A percentile compares a stretch with the other conserved stretches of the same genome.
Evolutionary conservation across 331 rosid genomes (phyloP).

Genomic region (Quercus tomentella): DNA sequence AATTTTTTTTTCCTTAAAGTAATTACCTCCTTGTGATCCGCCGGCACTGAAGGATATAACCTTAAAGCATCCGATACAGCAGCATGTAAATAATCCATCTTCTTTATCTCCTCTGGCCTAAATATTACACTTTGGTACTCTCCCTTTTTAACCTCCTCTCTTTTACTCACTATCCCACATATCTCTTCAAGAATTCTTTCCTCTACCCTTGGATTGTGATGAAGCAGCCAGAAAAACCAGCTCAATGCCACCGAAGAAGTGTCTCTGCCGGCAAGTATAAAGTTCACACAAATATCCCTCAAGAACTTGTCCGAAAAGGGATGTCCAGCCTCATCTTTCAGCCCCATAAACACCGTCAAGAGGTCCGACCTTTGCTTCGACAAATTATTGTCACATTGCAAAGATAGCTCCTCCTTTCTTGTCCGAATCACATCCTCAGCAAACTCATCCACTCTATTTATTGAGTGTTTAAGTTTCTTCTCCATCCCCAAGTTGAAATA

Average conservation of each 20-base stretch:
- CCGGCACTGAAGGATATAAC: constrained; percentile 83
- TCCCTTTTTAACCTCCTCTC: constrained; percentile 28
- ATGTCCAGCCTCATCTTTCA: constrained; percentile 62
- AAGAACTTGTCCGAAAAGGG: constrained; percentile 64
- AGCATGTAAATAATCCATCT: constrained; percentile 91
- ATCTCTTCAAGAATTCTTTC: constrained; percentile 45
- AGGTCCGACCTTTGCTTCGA: constrained; percentile 44
- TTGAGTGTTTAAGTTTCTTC: constrained; percentile 49
- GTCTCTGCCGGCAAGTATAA: constrained; percentile 85
- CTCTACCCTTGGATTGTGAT: constrained; percentile 61
- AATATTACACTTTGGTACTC: constrained; percentile 33
- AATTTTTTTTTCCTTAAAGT: too few species aligned
- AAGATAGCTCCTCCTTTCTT: constrained; percentile 55
- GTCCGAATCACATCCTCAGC: constrained; percentile 64
- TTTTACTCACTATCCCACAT: constrained; percentile 38
- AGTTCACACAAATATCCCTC: constrained; percentile 86
- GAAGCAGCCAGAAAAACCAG: constrained; percentile 89
- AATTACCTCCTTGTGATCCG: constrained; percentile 53
- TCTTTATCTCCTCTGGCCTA: constrained; percentile 68
- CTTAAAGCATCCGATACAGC: constrained; percentile 80
- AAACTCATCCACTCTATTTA: constrained; percentile 60
- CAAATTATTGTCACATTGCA: not conserved
- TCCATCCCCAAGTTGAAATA: constrained; percentile 70
- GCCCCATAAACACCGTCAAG: constrained; percentile 59
- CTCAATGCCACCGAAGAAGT: constrained; percentile 92